phyloP scores from a whole-genome alignment of 331 rosid species.

The Stylosanthes scabra region DNA sequence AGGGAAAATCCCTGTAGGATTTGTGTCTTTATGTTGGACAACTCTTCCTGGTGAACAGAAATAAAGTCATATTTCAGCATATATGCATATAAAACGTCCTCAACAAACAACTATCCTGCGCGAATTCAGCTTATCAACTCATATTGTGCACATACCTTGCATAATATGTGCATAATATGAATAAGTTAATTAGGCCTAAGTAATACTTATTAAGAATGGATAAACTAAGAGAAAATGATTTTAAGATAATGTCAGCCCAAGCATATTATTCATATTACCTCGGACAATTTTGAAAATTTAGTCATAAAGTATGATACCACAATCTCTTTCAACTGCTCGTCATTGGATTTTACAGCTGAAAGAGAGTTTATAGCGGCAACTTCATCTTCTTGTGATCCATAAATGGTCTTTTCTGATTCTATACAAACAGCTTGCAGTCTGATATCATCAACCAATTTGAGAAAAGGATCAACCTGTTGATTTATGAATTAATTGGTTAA shows the following conservation, averaged over 20 bases:
- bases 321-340: conserved; percentile 68
- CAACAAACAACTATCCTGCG: not conserved
- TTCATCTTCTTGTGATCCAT: conserved; percentile 80
- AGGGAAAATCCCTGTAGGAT: conserved; percentile 83
- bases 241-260: conserved; percentile 16
- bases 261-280: conserved; percentile 59
- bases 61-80: conserved; percentile 23
- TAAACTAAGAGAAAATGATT: not conserved
- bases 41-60: conserved; percentile 62
- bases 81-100: not conserved
- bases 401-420: conserved; percentile 53
- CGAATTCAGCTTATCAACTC: conserved; percentile 1
- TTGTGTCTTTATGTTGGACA: conserved; percentile 73
- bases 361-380: conserved; percentile 70
- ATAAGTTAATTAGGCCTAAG: conserved; percentile 7
- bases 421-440: conserved; percentile 64
- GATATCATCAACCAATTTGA: conserved; percentile 72
- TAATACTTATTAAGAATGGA: not conserved
- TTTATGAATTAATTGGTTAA: conserved; percentile 43
- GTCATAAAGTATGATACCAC: conserved; percentile 66
- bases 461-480: conserved; percentile 88
- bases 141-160: conserved; percentile 25
- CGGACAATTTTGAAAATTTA: conserved; percentile 67
- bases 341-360: conserved; percentile 63
- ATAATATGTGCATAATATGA: not conserved